Base-by-base conservation (phyloP, 257 asterid genomes). In the Primulina huaijiensis region DNA sequence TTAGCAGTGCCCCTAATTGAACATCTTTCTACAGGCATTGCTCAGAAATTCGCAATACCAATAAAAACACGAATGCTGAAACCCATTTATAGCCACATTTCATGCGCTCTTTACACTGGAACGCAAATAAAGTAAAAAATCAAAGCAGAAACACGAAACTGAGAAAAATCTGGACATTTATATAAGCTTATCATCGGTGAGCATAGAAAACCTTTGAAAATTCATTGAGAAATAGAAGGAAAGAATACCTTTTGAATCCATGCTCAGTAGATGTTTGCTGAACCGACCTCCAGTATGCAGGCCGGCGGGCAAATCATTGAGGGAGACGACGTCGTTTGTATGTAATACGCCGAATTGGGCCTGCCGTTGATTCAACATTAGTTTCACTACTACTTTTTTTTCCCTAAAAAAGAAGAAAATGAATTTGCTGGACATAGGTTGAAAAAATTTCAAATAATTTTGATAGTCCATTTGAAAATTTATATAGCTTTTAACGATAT, bases 21-120 rank as follows among this genome's bases (percentile, higher is more conserved):
- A 31, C 75, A 73, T 68, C 66, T 74, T 65, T 76, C 64, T 40
- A 69, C 56, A 78, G 82, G 58, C 87, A 85, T 82, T 71, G 25
- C 79, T 62, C 57, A 21, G 72, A 69, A 10, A 58, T 29, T 35
- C 69, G 31, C 61, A 64, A 65, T 7, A 27, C 29, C 43, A 65
- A 14, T 34, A 74, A 25, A 65, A n/a, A 62, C 37, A 66, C 58
- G 66, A 62, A 67, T 46, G 60, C 10, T 16, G 66, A 53, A 33
- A 64, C 25, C 46, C 69, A 57, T 38, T 60, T 59, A 63, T 40
- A 43, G 46, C 21, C 67, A 70, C 66, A 31, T 62, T 12, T 58
- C 35, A 69, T 19, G 29, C 19, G 20, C 19, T 46, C 17, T 16
- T 50, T 70, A 38, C 31, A 58, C 73, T 72, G 71, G 43, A 68